These are phyloP conservation scores for Dendrocalamus latiflorus DNA, from an alignment of 202 grass and related monocot genomes.

Conservation along the genomic window DNA sequence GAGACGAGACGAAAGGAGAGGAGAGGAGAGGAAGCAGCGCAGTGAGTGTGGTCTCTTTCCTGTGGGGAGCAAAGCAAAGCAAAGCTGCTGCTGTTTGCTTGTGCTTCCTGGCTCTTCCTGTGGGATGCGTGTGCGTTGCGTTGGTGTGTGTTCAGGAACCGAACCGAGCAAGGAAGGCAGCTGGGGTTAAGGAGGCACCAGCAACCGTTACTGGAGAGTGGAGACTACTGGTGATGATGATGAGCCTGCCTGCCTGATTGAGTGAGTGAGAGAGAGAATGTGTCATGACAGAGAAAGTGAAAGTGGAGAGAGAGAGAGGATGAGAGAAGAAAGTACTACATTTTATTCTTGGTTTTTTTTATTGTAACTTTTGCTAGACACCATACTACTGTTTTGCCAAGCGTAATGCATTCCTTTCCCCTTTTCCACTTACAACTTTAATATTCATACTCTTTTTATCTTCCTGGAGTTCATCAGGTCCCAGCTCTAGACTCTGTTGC, in stretches of 20 bases:
- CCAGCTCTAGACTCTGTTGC: no score
- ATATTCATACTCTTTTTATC: no score
- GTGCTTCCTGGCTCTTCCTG: no score
- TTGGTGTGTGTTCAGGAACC: background rate
- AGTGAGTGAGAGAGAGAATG: no score
- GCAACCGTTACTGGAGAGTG: no score
- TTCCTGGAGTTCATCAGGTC: no score
- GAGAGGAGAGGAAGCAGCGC: background rate
- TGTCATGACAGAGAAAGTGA: no score
- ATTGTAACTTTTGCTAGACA: background rate
- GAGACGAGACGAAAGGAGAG: background rate
- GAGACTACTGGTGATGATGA: no score
- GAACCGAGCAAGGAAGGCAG: background rate
- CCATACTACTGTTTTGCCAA: background rate
- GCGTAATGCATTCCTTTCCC: background rate
- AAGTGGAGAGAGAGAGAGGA: background rate
- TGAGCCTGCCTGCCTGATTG: no score
- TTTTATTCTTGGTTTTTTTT: background rate
- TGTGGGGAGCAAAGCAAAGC: background rate
- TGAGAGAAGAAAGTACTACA: background rate
- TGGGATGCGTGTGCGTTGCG: background rate
- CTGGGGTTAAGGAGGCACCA: no score
- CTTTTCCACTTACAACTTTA: no score
- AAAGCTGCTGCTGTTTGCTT: no score
- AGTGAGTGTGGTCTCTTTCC: background rate